A percentile compares a stretch with the other conserved stretches of the same genome.
phyloP scores from a whole-genome alignment of 2,329 filamentous ascomycete genomes.

The Huntiella moniliformis region DNA sequence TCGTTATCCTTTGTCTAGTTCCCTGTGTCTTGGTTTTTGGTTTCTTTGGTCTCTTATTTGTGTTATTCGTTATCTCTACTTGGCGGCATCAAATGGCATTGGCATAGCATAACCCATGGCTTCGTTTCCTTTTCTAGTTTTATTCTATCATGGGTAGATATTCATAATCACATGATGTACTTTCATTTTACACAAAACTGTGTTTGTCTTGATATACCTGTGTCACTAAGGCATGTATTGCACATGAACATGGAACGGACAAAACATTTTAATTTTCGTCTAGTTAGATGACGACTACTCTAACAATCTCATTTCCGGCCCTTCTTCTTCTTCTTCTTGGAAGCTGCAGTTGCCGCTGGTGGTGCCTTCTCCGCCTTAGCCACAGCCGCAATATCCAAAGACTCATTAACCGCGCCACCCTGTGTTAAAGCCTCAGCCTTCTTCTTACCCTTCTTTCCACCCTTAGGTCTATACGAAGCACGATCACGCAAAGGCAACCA shows the following conservation, averaged over 20 bases:
- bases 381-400: constrained; percentile 40
- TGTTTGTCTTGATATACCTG: not conserved
- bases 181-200: not conserved
- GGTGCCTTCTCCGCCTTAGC: constrained; percentile 45
- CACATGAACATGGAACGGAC: not conserved
- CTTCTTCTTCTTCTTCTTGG: constrained; percentile 31
- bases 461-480: constrained; percentile 75
- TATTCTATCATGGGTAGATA: not conserved
- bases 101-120: constrained; percentile 7
- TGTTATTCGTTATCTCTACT: constrained; percentile 1
- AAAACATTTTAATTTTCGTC: not conserved
- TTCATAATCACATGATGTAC: not conserved
- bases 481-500: constrained; percentile 86
- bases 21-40: constrained; percentile 3
- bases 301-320: constrained; percentile 24
- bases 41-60: constrained; percentile 2
- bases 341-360: constrained; percentile 12
- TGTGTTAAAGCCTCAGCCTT: constrained; percentile 63
- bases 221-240: not conserved
- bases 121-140: not conserved
- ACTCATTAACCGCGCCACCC: constrained; percentile 59
- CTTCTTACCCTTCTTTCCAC: constrained; percentile 73
- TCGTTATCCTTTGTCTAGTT: not conserved
- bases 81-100: constrained; percentile 5
- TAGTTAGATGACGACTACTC: not conserved